Evolutionary conservation across 2,329 filamentous ascomycete genomes (phyloP).

Genomic region (Clonostachys rhizophaga): DNA sequence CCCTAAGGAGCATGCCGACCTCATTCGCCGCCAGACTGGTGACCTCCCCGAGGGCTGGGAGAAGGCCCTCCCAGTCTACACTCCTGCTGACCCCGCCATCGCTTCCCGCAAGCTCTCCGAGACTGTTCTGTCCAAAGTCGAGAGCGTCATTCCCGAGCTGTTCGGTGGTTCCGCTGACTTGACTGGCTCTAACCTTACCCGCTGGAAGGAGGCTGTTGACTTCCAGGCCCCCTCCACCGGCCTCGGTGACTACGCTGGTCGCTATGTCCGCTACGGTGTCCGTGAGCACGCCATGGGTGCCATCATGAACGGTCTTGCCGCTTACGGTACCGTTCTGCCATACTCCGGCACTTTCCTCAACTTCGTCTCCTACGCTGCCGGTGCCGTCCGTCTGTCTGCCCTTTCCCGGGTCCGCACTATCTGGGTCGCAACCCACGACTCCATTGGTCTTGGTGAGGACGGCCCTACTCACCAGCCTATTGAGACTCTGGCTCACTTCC

Average conservation of each 20-base stretch:
- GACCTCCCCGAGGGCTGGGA: conserved; percentile 96
- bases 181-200: conserved; percentile 97
- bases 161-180: conserved; percentile 95
- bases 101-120: conserved; percentile 97
- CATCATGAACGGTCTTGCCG: conserved; percentile 91
- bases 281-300: conserved; percentile 90
- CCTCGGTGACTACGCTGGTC: conserved; percentile 85
- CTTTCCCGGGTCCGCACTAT: conserved; percentile 88
- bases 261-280: conserved; percentile 90
- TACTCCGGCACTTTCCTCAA: conserved; percentile 97
- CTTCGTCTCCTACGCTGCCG: conserved; percentile 97
- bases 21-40: conserved; percentile 72
- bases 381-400: conserved; percentile 88
- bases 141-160: conserved; percentile 80
- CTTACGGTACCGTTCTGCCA: conserved; percentile 92
- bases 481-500: conserved; percentile 97
- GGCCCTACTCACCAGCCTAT: conserved; percentile 99
- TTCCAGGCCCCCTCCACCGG: conserved; percentile 88
- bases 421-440: conserved; percentile 98
- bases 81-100: conserved; percentile 74
- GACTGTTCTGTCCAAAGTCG: conserved; percentile 83
- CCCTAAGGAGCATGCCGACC: conserved; percentile 75
- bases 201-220: conserved; percentile 95
- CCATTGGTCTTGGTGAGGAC: conserved; percentile 97
- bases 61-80: conserved; percentile 88